phyloP scores from a whole-genome alignment of 2,329 filamentous ascomycete species.

The Teratosphaeria zuluensis region DNA sequence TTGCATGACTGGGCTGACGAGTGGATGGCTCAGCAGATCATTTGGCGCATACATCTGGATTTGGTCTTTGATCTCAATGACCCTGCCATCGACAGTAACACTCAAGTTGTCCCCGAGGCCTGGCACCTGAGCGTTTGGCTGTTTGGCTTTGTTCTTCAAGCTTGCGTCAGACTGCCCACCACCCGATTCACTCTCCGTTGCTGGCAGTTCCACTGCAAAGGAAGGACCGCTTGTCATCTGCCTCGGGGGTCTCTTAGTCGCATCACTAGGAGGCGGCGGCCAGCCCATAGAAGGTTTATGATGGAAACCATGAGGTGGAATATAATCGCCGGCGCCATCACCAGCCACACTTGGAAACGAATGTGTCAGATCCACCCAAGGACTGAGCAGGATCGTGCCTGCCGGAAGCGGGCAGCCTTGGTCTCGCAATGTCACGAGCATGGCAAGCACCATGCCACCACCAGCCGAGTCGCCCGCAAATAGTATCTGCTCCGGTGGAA shows the following conservation, averaged over 20 bases:
- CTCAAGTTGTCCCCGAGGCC: slow-evolving; percentile 39
- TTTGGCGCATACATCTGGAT: slow-evolving; percentile 86
- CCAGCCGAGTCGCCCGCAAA: slow-evolving; percentile 89
- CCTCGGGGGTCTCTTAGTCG: slow-evolving; percentile 14
- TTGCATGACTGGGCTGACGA: slow-evolving; percentile 83
- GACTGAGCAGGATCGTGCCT: slow-evolving; percentile 81
- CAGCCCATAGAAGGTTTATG: slow-evolving; percentile 84
- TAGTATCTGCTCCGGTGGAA: slow-evolving; percentile 73
- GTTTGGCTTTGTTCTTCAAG: slow-evolving; percentile 1
- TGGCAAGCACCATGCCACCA: slow-evolving; percentile 73
- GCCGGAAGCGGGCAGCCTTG: slow-evolving; percentile 76
- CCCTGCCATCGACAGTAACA: slow-evolving; percentile 60
- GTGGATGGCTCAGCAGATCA: slow-evolving; percentile 70
- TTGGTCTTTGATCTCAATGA: slow-evolving; percentile 73
- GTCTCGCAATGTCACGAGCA: slow-evolving; percentile 74
- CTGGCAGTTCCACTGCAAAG: slow-evolving; percentile 21
- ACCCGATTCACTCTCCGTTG: slow-evolving; percentile 8
- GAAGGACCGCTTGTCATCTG: slow-evolving; percentile 12
- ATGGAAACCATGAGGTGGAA: slow-evolving; percentile 77
- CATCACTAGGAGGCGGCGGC: slow-evolving; percentile 76
- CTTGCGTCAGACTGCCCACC: slow-evolving; percentile 7
- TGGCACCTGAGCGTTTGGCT: slow-evolving; percentile 11
- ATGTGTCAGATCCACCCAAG: slow-evolving; percentile 92
- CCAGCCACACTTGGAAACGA: slow-evolving; percentile 83
- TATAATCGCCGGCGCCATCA: slow-evolving; percentile 71